These are phyloP conservation scores for Phytophthora pseudosyringae DNA, from an alignment of 352 stramenopile genomes.

Conservation along the genomic window DNA sequence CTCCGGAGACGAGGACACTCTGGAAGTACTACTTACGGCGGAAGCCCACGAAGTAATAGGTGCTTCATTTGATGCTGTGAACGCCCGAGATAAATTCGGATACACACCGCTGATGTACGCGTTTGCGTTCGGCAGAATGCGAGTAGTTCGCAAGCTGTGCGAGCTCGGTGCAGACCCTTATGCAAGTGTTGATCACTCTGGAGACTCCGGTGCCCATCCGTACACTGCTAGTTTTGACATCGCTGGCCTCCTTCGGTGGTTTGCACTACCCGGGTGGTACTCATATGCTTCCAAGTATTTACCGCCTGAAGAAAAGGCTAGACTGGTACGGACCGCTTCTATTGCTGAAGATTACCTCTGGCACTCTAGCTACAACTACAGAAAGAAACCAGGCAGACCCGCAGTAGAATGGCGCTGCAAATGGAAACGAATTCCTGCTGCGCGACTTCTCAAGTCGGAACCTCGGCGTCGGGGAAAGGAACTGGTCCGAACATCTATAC, in stretches of 20 bases:
- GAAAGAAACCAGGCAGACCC: constrained; percentile 22
- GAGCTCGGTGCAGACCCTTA: constrained; percentile 42
- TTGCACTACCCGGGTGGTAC: constrained; percentile 70
- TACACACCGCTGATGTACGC: constrained; percentile 67
- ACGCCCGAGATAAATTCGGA: constrained; percentile 44
- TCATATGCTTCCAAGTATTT: constrained; percentile 39
- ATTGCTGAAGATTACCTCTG: constrained; percentile 44
- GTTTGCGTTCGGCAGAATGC: constrained; percentile 55
- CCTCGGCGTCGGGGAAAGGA: constrained; percentile 25
- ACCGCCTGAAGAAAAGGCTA: constrained; percentile 31
- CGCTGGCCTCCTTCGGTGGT: constrained; percentile 52
- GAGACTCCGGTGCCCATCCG: constrained; percentile 48
- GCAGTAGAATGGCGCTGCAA: constrained; percentile 34
- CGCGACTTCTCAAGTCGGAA: constrained; percentile 20
- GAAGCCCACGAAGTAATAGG: neutral
- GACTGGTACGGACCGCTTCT: constrained; percentile 28
- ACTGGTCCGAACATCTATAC: constrained; percentile 38
- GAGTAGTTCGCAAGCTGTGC: constrained; percentile 36
- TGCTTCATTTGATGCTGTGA: constrained; percentile 14
- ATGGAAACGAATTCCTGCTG: constrained; percentile 26
- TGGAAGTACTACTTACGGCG: constrained; percentile 21
- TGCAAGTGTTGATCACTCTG: constrained; percentile 51
- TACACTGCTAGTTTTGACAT: constrained; percentile 60
- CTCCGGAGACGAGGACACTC: constrained; percentile 46
- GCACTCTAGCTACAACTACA: constrained; percentile 52